A percentile compares a stretch with the other conserved stretches of the same genome.
phyloP scores from a whole-genome alignment of 176 grass and related monocot species.

The Elaeis guineensis region DNA sequence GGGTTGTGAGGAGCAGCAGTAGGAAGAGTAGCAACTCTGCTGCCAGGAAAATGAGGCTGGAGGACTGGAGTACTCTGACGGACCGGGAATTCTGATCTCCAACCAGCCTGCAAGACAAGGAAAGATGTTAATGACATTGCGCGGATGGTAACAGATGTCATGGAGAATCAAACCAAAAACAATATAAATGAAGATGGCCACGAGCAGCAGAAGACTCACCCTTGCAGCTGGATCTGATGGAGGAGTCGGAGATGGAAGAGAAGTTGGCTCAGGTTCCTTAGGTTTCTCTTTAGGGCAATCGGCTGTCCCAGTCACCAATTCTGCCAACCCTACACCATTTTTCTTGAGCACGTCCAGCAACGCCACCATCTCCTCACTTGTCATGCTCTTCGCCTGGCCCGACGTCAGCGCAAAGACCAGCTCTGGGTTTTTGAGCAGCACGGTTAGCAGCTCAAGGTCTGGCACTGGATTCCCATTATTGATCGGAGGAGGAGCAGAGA shows the following conservation, averaged over 20 bases:
- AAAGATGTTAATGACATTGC: not conserved
- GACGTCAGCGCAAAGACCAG: constrained; percentile 90
- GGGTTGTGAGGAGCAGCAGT: not conserved
- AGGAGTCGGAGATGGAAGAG: constrained; percentile 88
- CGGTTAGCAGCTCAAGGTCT: constrained; percentile 80
- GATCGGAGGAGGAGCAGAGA: constrained; percentile 23
- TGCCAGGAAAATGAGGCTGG: constrained; percentile 4
- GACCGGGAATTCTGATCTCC: constrained; percentile 45
- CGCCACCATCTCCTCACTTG: constrained; percentile 54
- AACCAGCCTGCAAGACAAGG: constrained; percentile 33
- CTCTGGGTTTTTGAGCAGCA: constrained; percentile 88
- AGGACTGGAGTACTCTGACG: not conserved
- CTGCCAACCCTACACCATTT: constrained; percentile 54
- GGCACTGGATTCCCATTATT: constrained; percentile 27
- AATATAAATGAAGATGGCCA: no score
- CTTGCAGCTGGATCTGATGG: constrained; percentile 44
- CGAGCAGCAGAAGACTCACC: constrained; percentile 29
- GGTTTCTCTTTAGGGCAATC: constrained; percentile 10
- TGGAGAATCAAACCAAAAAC: no score
- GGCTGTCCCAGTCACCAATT: constrained; percentile 37
- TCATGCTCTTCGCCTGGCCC: constrained; percentile 30
- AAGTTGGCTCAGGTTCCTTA: constrained; percentile 33
- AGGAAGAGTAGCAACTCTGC: constrained; percentile 8
- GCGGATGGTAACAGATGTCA: no score
- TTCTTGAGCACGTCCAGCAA: constrained; percentile 86